These are phyloP conservation scores for Gamsiella multidivaricata DNA, from an alignment of 192 early-diverging fungal genomes.

Conservation along the genomic window DNA sequence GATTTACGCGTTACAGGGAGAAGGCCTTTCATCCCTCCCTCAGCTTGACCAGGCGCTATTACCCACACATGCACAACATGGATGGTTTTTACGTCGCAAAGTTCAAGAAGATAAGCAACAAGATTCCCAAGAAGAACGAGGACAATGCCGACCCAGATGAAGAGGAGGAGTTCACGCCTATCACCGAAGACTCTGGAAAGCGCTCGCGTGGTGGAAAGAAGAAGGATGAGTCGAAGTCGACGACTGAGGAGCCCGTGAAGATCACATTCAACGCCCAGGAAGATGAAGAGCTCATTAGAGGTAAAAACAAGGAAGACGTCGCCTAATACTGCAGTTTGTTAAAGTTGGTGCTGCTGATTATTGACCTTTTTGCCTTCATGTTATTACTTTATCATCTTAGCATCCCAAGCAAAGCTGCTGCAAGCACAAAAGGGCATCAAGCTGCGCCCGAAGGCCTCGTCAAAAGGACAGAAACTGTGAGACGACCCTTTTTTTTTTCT, in stretches of 20 bases:
- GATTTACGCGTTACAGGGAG: conserved; percentile 90
- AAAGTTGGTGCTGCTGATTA: background rate
- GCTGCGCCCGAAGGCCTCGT: conserved; percentile 41
- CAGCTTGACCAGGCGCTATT: conserved; percentile 87
- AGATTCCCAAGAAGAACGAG: conserved; percentile 64
- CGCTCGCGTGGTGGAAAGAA: conserved; percentile 43
- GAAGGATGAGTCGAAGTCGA: background rate
- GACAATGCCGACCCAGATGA: conserved; percentile 52
- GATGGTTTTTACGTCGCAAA: conserved; percentile 99
- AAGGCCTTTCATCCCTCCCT: conserved; percentile 88
- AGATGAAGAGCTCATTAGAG: conserved; percentile 41
- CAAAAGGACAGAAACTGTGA: background rate
- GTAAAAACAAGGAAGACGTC: conserved; percentile 14
- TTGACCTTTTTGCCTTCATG: background rate
- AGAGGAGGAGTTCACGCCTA: conserved; percentile 50
- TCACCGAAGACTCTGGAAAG: conserved; percentile 40
- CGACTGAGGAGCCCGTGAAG: conserved; percentile 8
- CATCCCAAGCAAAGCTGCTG: conserved; percentile 51
- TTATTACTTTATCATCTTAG: conserved; percentile 9
- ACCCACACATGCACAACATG: conserved; percentile 99
- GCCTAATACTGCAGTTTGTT: too few relatives aligned
- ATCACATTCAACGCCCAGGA: conserved; percentile 43
- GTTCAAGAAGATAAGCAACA: conserved; percentile 94
- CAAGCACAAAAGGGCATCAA: conserved; percentile 49
- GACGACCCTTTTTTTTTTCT: too few relatives aligned